These are phyloP conservation scores for Stellera chamaejasme DNA, from an alignment of 345 rosid species.

Conservation along the genomic window DNA sequence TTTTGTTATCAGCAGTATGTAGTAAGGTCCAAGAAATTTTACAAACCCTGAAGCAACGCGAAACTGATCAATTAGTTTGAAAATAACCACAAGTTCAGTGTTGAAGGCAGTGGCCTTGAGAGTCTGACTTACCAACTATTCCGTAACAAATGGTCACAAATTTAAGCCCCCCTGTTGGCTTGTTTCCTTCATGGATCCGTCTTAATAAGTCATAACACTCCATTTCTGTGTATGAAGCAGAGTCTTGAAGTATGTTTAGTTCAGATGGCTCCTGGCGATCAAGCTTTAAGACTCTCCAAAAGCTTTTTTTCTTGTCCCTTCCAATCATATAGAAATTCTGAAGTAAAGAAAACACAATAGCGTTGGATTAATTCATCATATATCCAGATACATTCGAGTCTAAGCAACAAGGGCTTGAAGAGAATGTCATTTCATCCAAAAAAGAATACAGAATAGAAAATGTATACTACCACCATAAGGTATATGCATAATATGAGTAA, in stretches of 20 bases:
- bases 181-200: constrained; percentile 81
- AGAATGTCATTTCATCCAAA: too few species aligned
- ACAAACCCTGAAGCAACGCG: constrained; percentile 51
- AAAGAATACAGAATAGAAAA: too few species aligned
- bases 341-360: constrained; percentile 7
- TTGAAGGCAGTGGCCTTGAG: background rate
- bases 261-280: constrained; percentile 65
- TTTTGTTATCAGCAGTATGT: constrained; percentile 86
- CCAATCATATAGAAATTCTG: constrained; percentile 92
- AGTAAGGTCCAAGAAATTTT: constrained; percentile 90
- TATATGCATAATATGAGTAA: too few species aligned
- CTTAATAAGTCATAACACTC: constrained; percentile 58
- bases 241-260: constrained; percentile 57
- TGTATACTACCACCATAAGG: too few species aligned
- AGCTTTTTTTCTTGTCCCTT: constrained; percentile 56
- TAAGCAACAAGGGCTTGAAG: background rate
- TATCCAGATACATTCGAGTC: background rate
- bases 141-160: constrained; percentile 77
- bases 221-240: constrained; percentile 47
- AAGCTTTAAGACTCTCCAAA: constrained; percentile 80
- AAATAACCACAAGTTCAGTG: background rate
- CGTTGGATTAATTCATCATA: constrained; percentile 1
- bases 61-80: constrained; percentile 10
- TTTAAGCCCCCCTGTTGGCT: constrained; percentile 75
- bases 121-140: constrained; percentile 58